Conservation (phyloP, 768 basidiomycete genomes). For the Termitomyces titanicus region DNA sequence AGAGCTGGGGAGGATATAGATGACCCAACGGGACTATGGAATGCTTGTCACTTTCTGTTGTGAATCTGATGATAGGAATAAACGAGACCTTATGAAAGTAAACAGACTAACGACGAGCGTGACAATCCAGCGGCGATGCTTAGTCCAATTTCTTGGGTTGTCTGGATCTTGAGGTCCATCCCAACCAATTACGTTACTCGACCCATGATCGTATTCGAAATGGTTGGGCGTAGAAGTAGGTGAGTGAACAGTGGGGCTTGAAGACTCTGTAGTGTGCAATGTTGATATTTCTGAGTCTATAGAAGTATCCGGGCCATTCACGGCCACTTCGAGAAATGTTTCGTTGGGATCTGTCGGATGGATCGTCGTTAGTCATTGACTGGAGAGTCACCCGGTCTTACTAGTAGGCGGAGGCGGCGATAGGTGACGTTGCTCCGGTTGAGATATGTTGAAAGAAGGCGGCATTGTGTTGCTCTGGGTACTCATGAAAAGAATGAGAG, state of each 20-base stretch:
- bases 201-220: background rate
- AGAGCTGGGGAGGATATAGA: constrained; percentile 29
- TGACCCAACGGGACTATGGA: constrained; percentile 27
- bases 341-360: background rate
- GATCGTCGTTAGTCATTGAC: background rate
- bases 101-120: constrained; percentile 49
- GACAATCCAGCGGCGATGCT: constrained; percentile 42
- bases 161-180: constrained; percentile 24
- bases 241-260: background rate
- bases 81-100: constrained; percentile 42
- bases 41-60: background rate
- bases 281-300: constrained; percentile 10
- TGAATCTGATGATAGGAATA: background rate
- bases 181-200: constrained; percentile 22
- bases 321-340: background rate
- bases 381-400: background rate
- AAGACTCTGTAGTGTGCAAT: background rate
- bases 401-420: background rate
- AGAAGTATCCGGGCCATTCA: background rate
- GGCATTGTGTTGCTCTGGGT: background rate
- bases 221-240: background rate
- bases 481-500: background rate
- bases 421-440: background rate
- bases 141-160: constrained; percentile 41
- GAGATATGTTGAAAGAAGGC: background rate